Evolutionary conservation across 106 monocot genomes (phyloP).

Genomic region (Dendrobium chrysotoxum): DNA sequence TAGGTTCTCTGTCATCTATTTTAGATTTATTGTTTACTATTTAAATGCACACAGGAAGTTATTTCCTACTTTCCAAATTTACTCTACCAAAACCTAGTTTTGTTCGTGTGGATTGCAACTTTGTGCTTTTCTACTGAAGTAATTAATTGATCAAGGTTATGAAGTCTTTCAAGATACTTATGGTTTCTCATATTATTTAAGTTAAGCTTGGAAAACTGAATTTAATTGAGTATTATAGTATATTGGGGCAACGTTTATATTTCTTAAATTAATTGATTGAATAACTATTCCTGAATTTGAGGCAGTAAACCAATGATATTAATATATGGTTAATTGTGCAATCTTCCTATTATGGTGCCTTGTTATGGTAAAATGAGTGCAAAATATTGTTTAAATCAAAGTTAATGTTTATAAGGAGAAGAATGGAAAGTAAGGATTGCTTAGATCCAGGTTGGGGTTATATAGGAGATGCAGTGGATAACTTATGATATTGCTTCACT

Average conservation of each 20-base stretch:
- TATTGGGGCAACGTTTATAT: background rate
- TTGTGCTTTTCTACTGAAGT: background rate
- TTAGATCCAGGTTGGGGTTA: background rate
- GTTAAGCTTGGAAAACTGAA: background rate
- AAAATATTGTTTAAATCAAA: background rate
- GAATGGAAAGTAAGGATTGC: background rate
- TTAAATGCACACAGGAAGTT: background rate
- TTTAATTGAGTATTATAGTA: background rate
- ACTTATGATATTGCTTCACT: background rate
- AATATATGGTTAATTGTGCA: background rate
- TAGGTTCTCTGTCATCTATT: no score
- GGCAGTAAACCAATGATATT: background rate
- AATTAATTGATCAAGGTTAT: background rate
- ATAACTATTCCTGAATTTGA: background rate
- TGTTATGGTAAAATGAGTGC: background rate
- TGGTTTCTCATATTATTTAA: background rate
- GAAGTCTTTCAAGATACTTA: background rate
- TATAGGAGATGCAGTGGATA: background rate
- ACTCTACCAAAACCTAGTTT: background rate
- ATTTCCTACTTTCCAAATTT: background rate
- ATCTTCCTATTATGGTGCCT: background rate
- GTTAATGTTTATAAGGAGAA: background rate
- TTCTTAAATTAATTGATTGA: background rate
- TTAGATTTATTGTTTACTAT: no score
- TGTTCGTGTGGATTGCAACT: background rate